Evolutionary conservation across 1,284 basidiomycete species (phyloP).

Genomic region (Bjerkandera adusta): DNA sequence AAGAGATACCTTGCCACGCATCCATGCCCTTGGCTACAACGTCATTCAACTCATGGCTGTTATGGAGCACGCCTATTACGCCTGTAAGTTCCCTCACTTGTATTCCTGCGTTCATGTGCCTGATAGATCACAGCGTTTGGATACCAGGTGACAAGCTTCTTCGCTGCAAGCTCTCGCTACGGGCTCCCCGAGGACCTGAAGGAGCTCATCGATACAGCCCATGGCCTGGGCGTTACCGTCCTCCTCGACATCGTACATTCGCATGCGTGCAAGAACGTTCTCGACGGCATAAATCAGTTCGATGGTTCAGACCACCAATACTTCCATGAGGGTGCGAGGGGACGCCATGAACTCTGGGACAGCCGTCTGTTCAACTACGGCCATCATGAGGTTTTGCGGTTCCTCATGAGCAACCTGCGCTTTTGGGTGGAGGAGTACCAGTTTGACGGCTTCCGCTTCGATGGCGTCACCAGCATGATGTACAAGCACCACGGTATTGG

Average conservation of each 20-base stretch:
- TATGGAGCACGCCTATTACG: constrained; percentile 99
- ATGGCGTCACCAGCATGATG: constrained; percentile 99
- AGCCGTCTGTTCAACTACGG: constrained; percentile 96
- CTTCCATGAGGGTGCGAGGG: constrained; percentile 92
- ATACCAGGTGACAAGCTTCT: constrained; percentile 97
- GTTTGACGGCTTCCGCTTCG: constrained; percentile 98
- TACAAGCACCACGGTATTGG: constrained; percentile 98
- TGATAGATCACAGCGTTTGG: constrained; percentile 72
- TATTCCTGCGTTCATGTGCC: constrained; percentile 11
- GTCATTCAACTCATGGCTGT: constrained; percentile 96
- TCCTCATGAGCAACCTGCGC: constrained; percentile 91
- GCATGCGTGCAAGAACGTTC: constrained; percentile 96
- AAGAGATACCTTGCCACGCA: constrained; percentile 79
- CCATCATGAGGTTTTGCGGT: constrained; percentile 90
- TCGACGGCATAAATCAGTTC: constrained; percentile 94
- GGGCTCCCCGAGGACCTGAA: constrained; percentile 95
- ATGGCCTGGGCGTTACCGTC: constrained; percentile 90
- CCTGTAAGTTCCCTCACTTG: constrained; percentile 56
- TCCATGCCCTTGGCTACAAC: constrained; percentile 93
- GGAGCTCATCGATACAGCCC: constrained; percentile 93
- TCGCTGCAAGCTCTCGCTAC: constrained; percentile 94
- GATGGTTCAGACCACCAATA: constrained; percentile 96
- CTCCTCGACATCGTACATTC: constrained; percentile 97
- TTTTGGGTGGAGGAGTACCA: constrained; percentile 95
- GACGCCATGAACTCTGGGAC: constrained; percentile 96